Conservation (phyloP, 306 rosid species). For the Delonix regia region DNA sequence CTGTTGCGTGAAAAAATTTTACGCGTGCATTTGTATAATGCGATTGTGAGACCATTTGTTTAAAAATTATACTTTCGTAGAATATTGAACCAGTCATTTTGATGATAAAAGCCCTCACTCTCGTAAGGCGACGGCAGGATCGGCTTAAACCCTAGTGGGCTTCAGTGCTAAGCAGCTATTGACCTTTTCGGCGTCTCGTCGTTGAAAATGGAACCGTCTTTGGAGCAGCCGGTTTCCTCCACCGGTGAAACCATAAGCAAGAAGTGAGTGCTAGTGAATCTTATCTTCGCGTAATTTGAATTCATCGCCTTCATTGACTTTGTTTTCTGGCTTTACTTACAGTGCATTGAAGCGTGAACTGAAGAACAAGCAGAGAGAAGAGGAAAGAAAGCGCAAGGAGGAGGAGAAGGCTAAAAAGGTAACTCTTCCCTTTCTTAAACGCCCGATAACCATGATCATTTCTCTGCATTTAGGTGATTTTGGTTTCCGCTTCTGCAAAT, state of each 20-base stretch:
- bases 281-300: neutral
- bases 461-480: neutral
- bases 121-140: neutral
- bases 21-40: too few relatives aligned
- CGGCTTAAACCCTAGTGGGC: neutral
- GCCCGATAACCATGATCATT: neutral
- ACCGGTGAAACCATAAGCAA: conserved; percentile 44
- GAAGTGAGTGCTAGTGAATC: conserved; percentile 30
- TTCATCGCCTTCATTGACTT: conserved; percentile 1
- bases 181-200: neutral
- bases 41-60: too few relatives aligned
- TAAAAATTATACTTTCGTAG: too few relatives aligned
- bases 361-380: conserved; percentile 76
- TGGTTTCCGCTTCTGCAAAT: neutral
- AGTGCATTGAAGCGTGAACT: conserved; percentile 80
- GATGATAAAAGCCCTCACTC: too few relatives aligned
- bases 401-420: conserved; percentile 83
- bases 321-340: conserved; percentile 12
- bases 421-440: neutral
- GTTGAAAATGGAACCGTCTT: neutral
- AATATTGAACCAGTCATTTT: too few relatives aligned
- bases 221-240: conserved; percentile 16
- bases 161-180: neutral
- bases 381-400: conserved; percentile 71
- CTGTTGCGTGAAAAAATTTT: too few relatives aligned